Conservation (phyloP, 257 asterid genomes). For the Cynanchum wilfordii region DNA sequence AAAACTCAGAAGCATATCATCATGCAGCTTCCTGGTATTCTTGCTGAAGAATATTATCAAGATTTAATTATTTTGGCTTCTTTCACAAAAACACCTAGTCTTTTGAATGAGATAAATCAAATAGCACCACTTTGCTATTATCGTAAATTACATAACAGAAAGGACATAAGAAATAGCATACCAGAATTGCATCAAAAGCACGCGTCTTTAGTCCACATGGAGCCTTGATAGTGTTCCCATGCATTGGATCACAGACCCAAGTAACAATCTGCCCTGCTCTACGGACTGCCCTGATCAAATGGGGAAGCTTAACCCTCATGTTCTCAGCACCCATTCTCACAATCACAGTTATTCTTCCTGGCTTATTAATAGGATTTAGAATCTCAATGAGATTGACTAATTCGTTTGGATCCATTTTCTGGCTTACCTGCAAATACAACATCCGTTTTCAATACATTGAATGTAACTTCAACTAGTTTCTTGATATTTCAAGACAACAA, state of each 20-base stretch:
- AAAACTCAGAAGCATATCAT: neutral
- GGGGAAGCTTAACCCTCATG: conserved; percentile 81
- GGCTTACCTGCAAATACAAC: conserved; percentile 63
- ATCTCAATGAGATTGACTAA: conserved; percentile 66
- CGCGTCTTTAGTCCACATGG: conserved; percentile 91
- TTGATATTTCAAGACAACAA: neutral
- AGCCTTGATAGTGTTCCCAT: conserved; percentile 83
- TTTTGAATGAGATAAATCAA: neutral
- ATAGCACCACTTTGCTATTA: neutral
- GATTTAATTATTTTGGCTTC: neutral
- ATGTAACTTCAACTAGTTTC: neutral
- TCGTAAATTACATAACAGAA: neutral
- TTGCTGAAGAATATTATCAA: neutral
- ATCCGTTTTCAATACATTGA: neutral
- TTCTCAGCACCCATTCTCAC: conserved; percentile 91
- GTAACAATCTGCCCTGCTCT: conserved; percentile 75
- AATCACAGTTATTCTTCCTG: conserved; percentile 74
- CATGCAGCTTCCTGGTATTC: neutral
- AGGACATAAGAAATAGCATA: conserved; percentile 25
- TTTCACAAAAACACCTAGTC: neutral
- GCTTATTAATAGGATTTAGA: conserved; percentile 60
- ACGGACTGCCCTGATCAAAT: conserved; percentile 78
- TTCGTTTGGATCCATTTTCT: conserved; percentile 84
- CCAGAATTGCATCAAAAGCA: conserved; percentile 78
- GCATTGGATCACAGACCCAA: conserved; percentile 94